phyloP scores from a whole-genome alignment of 2,329 filamentous ascomycete genomes.

The Penicillium rolfsii region DNA sequence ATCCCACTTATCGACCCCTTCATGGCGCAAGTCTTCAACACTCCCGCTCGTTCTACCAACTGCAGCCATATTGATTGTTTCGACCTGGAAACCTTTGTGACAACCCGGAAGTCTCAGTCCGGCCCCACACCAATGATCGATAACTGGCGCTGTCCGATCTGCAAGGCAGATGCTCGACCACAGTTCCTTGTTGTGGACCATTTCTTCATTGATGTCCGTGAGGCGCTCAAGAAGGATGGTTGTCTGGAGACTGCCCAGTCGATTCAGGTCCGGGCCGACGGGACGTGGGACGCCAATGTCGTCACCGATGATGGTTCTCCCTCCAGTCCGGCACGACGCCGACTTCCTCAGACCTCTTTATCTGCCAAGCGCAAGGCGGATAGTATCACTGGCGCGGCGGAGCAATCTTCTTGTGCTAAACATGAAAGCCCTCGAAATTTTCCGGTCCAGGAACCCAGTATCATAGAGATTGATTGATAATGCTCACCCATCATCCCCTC shows the following conservation, averaged over 20 bases:
- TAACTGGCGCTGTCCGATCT: conserved; percentile 86
- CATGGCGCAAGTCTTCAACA: conserved; percentile 64
- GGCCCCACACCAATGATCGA: conserved; percentile 49
- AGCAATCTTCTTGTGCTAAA: conserved; percentile 24
- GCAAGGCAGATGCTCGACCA: conserved; percentile 75
- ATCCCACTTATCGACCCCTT: conserved; percentile 71
- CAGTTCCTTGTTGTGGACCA: conserved; percentile 70
- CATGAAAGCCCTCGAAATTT: conserved; percentile 7
- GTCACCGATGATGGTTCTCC: conserved; percentile 32
- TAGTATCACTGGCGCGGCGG: background rate
- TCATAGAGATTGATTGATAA: conserved; percentile 31
- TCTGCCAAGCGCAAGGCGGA: conserved; percentile 22
- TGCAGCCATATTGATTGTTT: conserved; percentile 89
- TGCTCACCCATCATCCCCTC: background rate
- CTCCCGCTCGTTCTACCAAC: conserved; percentile 69
- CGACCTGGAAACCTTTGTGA: conserved; percentile 80
- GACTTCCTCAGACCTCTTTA: background rate
- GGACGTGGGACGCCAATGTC: conserved; percentile 63
- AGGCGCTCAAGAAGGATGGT: conserved; percentile 55
- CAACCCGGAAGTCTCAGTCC: conserved; percentile 59
- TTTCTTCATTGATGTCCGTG: conserved; percentile 68
- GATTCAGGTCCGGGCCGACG: conserved; percentile 66
- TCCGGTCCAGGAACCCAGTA: conserved; percentile 2
- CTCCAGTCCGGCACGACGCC: background rate
- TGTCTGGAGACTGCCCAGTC: conserved; percentile 58